Percentiles rank a stretch among this genome's conserved stretches.
Conservation (phyloP, 78 protist species). For the Chrysochromulina parva region DNA sequence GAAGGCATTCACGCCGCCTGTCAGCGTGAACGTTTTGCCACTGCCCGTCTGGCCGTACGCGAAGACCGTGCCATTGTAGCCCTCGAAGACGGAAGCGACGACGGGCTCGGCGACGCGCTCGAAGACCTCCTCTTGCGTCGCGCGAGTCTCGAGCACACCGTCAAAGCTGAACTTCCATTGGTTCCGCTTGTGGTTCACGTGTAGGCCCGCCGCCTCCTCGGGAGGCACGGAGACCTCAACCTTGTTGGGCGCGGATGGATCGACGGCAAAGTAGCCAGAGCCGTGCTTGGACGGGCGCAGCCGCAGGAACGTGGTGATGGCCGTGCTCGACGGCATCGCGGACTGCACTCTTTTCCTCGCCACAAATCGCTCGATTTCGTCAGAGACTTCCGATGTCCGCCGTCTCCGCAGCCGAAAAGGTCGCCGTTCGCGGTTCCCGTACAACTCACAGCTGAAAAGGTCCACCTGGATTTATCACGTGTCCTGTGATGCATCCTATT, state of each 20-base stretch:
- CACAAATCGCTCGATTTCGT: too few relatives aligned
- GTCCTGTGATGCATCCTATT: too few relatives aligned
- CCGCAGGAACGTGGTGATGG: too few relatives aligned
- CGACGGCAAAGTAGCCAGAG: too few relatives aligned
- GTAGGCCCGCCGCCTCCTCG: background rate
- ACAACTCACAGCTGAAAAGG: too few relatives aligned
- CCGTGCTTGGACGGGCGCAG: too few relatives aligned
- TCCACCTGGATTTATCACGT: too few relatives aligned
- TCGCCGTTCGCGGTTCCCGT: too few relatives aligned
- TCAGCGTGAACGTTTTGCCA: slow-evolving; percentile 69
- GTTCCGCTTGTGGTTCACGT: slow-evolving; percentile 41
- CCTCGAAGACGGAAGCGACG: slow-evolving; percentile 14
- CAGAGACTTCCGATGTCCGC: too few relatives aligned
- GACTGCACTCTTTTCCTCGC: too few relatives aligned
- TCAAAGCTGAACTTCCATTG: slow-evolving; percentile 35
- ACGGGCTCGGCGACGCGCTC: slow-evolving; percentile 13
- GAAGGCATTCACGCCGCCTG: slow-evolving; percentile 63
- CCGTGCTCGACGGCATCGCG: too few relatives aligned
- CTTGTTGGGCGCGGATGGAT: background rate
- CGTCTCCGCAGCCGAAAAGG: too few relatives aligned
- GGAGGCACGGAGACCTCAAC: background rate
- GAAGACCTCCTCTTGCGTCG: slow-evolving; percentile 61
- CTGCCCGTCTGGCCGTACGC: slow-evolving; percentile 75
- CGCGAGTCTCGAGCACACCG: slow-evolving; percentile 28
- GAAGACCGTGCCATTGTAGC: slow-evolving; percentile 44